Base-by-base conservation (phyloP, 2,329 filamentous ascomycete species). In the Sclerotinia subarctica region DNA sequence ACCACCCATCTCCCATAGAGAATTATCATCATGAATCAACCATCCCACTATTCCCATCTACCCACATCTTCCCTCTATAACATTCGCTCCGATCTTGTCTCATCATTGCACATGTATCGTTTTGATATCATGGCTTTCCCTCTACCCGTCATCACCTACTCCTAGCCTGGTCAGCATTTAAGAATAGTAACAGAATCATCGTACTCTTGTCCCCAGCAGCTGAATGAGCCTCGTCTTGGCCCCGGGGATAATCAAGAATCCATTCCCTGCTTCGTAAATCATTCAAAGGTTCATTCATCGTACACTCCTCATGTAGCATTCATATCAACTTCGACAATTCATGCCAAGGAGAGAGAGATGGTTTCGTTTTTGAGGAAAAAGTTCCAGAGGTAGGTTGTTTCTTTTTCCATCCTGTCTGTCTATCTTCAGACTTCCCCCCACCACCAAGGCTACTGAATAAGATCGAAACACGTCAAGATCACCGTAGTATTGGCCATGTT, bases 191-290 rank as follows among this genome's bases (percentile, higher is more conserved):
- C 56, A 17, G 29, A 29, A 44, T 26, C 38, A 59, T 44, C 26
- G n/a, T 42, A 35, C 35, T 17, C 44, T 44, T n/a, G 38, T 29
- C 8, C 49, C 49, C 11, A 52, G 49, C 24, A 52, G 49, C 49
- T 52, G 49, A 52, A 52, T 19, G 58, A 66, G 64, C 64, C 64
- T 66, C 53, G 54, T 52, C 46, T 66, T 59, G 46, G 54, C 54
- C 24, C 53, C 51, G 24, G 46, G 56, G n/a, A 24, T 54, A 11
- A 19, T 64, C 51, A 24, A 29, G 13, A 21, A 42, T 24, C n/a
- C 52, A 3, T 52, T 42, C 38, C 38, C 47, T 54, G n/a, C 24
- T 38, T 46, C 46, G n/a, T 38, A 42, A 6, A 44, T 26, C 32
- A 59, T 59, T 15, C 53, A 56, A 49, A 26, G 49, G 21, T 46